phyloP scores from a whole-genome alignment of 2,329 filamentous ascomycete genomes.

The Emydomyces testavorans region DNA sequence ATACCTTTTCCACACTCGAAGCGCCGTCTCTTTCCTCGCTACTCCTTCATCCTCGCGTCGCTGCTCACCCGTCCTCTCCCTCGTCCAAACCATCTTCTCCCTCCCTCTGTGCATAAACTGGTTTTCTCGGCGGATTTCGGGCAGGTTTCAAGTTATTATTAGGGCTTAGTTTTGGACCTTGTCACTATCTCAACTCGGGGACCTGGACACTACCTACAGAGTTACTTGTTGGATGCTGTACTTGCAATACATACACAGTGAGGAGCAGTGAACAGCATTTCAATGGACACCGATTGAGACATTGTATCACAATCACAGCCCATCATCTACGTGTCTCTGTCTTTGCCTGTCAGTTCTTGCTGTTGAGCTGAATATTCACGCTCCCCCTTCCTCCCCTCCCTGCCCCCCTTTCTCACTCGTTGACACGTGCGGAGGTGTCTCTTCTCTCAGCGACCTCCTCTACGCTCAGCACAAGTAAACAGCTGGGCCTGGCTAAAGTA shows the following conservation, averaged over 20 bases:
- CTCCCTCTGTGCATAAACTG: neutral
- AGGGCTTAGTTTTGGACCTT: conserved; percentile 1
- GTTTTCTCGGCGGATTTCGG: neutral
- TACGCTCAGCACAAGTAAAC: neutral
- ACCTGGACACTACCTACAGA: neutral
- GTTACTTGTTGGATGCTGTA: conserved; percentile 1
- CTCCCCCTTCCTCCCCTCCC: neutral
- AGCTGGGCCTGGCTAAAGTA: neutral
- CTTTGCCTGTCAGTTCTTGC: neutral
- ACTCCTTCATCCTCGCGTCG: neutral
- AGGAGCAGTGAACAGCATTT: neutral
- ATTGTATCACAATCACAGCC: conserved; percentile 5
- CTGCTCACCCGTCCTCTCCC: neutral
- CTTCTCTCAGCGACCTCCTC: neutral
- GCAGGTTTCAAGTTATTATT: neutral
- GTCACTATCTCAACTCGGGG: conserved; percentile 1
- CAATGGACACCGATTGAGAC: conserved; percentile 5
- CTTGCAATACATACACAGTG: neutral
- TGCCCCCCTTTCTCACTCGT: neutral
- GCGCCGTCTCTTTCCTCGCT: neutral
- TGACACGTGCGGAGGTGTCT: neutral
- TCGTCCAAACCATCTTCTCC: neutral
- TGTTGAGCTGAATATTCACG: neutral
- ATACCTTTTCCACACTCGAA: too few species aligned
- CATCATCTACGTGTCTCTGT: neutral